Conservation (phyloP, 1,139 yeast species). For the Pichia sp. region DNA sequence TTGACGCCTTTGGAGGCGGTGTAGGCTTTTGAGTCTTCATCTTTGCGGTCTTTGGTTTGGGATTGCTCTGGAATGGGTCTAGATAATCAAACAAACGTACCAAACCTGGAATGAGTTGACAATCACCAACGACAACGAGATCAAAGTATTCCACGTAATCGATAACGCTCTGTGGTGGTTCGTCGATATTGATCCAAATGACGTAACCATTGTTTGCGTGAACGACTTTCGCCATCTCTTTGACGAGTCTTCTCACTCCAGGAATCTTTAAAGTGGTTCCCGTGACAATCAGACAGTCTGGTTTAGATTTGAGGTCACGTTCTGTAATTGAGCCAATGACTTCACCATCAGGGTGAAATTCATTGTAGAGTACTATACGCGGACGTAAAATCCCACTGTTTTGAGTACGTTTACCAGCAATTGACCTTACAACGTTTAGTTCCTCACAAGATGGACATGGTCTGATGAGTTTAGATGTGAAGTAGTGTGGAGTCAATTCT, state of each 20-base stretch:
- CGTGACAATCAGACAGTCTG: constrained; percentile 74
- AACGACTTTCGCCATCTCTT: constrained; percentile 59
- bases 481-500: constrained; percentile 32
- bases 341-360: constrained; percentile 83
- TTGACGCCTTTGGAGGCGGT: too few relatives aligned
- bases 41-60: background rate
- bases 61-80: background rate
- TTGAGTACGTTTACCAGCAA: constrained; percentile 65
- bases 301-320: constrained; percentile 54
- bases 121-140: constrained; percentile 50
- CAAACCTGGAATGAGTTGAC: constrained; percentile 40
- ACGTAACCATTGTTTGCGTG: constrained; percentile 52
- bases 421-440: constrained; percentile 38
- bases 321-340: constrained; percentile 67
- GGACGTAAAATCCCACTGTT: constrained; percentile 78
- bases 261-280: constrained; percentile 87
- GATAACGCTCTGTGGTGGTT: constrained; percentile 40
- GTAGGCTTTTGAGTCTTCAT: background rate
- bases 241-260: constrained; percentile 72
- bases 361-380: constrained; percentile 77
- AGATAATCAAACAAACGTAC: constrained; percentile 18
- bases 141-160: constrained; percentile 50
- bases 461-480: constrained; percentile 32
- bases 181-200: constrained; percentile 50
- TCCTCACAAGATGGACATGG: constrained; percentile 53